Percentiles rank a stretch among this genome's conserved stretches.
These are phyloP conservation scores for Solanum verrucosum DNA, from an alignment of 257 asterid species.

Conservation along the genomic window DNA sequence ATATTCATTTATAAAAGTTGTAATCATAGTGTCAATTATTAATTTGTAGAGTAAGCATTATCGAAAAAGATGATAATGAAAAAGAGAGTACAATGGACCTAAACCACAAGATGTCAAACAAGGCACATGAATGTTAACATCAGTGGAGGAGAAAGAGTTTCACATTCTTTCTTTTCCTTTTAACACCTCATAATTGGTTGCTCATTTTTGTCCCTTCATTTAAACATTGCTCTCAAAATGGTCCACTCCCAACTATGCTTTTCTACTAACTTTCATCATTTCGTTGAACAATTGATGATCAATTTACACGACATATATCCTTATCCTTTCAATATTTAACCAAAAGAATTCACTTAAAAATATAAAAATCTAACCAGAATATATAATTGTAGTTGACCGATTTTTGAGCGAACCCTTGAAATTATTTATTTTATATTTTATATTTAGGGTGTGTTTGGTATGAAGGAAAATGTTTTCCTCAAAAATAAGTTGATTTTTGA, in stretches of 20 bases:
- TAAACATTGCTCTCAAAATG: neutral
- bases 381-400: no score
- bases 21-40: neutral
- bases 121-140: neutral
- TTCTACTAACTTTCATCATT: neutral
- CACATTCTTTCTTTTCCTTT: neutral
- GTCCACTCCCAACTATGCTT: neutral
- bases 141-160: neutral
- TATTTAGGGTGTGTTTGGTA: no score
- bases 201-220: neutral
- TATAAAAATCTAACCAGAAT: no score
- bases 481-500: no score
- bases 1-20: neutral
- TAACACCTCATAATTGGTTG: neutral
- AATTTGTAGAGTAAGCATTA: neutral
- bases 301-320: neutral
- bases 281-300: neutral
- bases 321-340: neutral
- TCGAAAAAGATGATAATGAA: neutral
- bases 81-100: neutral
- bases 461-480: no score
- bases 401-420: no score
- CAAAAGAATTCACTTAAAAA: no score
- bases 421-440: no score
- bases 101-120: neutral